Evolutionary conservation across 176 grass and related monocot species (phyloP).

Genomic region (Thalia dealbata): DNA sequence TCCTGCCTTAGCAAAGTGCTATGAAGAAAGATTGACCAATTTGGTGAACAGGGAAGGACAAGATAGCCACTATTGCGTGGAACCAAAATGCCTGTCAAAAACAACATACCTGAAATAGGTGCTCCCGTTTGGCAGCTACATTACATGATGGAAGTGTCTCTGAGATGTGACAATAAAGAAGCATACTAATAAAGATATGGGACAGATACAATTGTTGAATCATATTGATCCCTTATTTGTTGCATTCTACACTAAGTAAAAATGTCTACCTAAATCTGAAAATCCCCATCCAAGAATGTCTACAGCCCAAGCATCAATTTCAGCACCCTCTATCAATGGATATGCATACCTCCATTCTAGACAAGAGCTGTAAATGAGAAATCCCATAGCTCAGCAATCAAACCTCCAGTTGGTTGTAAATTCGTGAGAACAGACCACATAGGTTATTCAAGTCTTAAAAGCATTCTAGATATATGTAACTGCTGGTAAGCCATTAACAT

Average conservation of each 20-base stretch:
- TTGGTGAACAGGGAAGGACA: not conserved
- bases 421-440: no score
- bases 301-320: conserved; percentile 75
- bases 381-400: conserved; percentile 20
- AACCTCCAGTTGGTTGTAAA: not conserved
- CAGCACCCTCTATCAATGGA: conserved; percentile 83
- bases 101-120: conserved; percentile 61
- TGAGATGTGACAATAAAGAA: conserved; percentile 20
- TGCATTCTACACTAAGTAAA: not conserved
- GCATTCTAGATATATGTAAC: no score
- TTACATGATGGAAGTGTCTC: conserved; percentile 59
- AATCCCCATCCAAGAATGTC: conserved; percentile 99
- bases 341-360: conserved; percentile 94
- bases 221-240: not conserved
- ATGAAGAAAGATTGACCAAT: not conserved
- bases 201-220: conserved; percentile 6
- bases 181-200: conserved; percentile 13
- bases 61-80: not conserved
- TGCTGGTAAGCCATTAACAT: no score
- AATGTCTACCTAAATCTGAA: conserved; percentile 64
- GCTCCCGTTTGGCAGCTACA: conserved; percentile 60
- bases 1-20: not conserved
- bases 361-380: conserved; percentile 69
- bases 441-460: no score
- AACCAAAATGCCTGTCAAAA: not conserved